Percentiles rank a stretch among this genome's conserved stretches.
Conservation (phyloP, 2,329 filamentous ascomycete genomes). For the Blastomyces gilchristii region DNA sequence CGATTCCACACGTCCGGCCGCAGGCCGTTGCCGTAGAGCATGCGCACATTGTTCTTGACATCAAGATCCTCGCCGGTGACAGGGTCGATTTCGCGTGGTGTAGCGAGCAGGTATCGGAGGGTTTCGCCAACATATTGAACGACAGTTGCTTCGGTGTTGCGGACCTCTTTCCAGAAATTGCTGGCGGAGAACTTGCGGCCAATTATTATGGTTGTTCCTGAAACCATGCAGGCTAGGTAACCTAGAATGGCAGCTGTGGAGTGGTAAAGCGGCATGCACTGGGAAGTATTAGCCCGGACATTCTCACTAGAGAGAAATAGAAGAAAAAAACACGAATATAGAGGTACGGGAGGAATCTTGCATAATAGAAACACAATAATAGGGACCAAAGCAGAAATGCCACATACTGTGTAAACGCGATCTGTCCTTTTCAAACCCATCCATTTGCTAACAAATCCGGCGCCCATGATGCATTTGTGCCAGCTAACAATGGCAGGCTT, state of each 20-base stretch:
- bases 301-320: not conserved
- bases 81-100: constrained; percentile 51
- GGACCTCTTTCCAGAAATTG: constrained; percentile 66
- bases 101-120: constrained; percentile 66
- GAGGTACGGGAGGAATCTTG: too few relatives aligned
- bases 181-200: constrained; percentile 69
- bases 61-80: constrained; percentile 59
- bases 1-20: constrained; percentile 75
- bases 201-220: constrained; percentile 57
- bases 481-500: constrained; percentile 71
- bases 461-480: constrained; percentile 51
- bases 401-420: constrained; percentile 60
- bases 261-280: constrained; percentile 87
- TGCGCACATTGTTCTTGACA: constrained; percentile 58
- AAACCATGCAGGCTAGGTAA: constrained; percentile 49
- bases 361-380: too few relatives aligned
- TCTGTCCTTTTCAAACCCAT: constrained; percentile 52
- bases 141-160: constrained; percentile 58
- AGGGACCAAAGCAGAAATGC: not conserved
- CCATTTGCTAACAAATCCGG: constrained; percentile 45
- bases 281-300: constrained; percentile 11
- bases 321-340: too few relatives aligned
- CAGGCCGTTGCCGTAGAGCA: constrained; percentile 76
- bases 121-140: constrained; percentile 88
- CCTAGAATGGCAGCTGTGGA: constrained; percentile 65